Base-by-base conservation (phyloP, 2,329 filamentous ascomycete genomes). In the Penicillium paneum region DNA sequence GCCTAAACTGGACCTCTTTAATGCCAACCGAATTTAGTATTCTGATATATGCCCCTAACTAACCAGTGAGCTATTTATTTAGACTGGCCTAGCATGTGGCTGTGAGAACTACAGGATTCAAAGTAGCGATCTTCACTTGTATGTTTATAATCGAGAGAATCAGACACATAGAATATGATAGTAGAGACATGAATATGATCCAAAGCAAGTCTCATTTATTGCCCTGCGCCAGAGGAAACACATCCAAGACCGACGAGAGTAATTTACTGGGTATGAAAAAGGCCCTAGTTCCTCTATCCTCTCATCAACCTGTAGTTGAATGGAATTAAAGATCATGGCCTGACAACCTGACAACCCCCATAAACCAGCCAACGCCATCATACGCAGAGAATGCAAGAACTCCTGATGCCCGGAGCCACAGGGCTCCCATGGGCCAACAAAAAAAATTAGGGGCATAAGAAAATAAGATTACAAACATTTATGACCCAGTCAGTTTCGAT, bases 401-500 rank as follows among this genome's bases (percentile, higher is more conserved):
- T 54, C 52, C 50, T 35, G 19, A 28, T 44, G 44, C 51, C 49
- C 36, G 19, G 34, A 38, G 31, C 31, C 36, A 42, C 6, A 42
- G 28, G 39, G 38, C 47, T 48, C 26, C 29, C 34, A 48, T 38
- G 39, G 46, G 34, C 26, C 28, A 49, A 34, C 12, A 35, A 56
- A 57, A n/a, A 43, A 56, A 51, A 61, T 55, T 56, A 57, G 46
- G 48, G 49, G 41, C 41, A 56, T 40, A 59, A 51, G 40, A 50
- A 49, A 60, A 44, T 60, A 62, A 59, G 52, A 61, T 59, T 60
- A 65, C 57, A 65, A 57, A 42, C 50, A 52, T 38, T 49, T 44
- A 43, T 54, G 44, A 29, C 34, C 32, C 15, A n/a, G 32, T 70
- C 54, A 74, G 31, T 64, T 61, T 42, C 69, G 71, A 52, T 76